Percentiles rank a stretch among this genome's conserved stretches.
These are phyloP conservation scores for Omphalea diandra DNA, from an alignment of 441 rosid genomes.

Conservation along the genomic window DNA sequence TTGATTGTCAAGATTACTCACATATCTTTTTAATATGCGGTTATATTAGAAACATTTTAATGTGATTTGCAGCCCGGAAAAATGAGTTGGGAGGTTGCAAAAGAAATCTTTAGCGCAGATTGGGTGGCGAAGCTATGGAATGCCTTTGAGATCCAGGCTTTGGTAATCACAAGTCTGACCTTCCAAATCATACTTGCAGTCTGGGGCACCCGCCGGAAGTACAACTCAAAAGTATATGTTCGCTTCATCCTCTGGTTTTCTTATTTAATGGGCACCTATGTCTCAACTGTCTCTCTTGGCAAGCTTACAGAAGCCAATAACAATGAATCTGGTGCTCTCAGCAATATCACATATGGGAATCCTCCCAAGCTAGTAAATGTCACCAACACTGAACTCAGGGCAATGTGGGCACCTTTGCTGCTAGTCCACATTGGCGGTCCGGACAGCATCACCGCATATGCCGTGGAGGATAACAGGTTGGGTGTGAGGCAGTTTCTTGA, in stretches of 20 bases:
- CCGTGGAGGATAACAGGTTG: constrained; percentile 18
- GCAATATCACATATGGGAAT: not conserved
- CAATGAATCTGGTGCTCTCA: not conserved
- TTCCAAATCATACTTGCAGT: constrained; percentile 7
- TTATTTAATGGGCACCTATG: constrained; percentile 16
- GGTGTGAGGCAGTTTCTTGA: constrained; percentile 13
- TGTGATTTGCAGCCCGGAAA: too few relatives aligned
- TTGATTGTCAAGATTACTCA: too few relatives aligned
- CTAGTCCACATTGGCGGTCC: constrained; percentile 28
- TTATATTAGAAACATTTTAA: too few relatives aligned
- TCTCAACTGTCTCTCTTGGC: constrained; percentile 14
- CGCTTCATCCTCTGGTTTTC: constrained; percentile 4
- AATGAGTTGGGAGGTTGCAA: constrained; percentile 15
- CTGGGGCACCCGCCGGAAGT: constrained; percentile 10
- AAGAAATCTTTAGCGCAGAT: constrained; percentile 7
- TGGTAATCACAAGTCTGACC: constrained; percentile 5
- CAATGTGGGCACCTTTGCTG: constrained; percentile 23
- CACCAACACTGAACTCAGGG: not conserved
- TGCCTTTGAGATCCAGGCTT: constrained; percentile 12
- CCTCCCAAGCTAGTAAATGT: not conserved
- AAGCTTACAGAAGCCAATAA: constrained; percentile 17
- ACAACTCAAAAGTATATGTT: not conserved
- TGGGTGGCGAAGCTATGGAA: constrained; percentile 6
- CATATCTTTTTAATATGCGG: too few relatives aligned
- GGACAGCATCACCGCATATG: constrained; percentile 23